Conservation (phyloP, 2,329 filamentous ascomycete species). For the Leptographium radiaticola region DNA sequence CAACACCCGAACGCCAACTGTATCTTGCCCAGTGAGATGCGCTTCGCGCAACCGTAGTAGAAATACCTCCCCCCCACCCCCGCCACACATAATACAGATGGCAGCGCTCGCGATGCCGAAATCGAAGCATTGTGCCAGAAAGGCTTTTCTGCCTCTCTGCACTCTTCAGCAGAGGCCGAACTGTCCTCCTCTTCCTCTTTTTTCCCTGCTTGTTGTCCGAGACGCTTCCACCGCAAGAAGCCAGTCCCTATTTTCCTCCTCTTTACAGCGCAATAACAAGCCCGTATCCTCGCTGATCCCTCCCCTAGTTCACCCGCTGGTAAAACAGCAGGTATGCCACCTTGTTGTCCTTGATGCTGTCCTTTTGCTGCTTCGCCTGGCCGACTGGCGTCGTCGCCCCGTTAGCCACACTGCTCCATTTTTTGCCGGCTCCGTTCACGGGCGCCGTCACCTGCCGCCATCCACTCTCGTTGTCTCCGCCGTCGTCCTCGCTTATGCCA, state of each 20-base stretch:
- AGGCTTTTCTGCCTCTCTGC: background rate
- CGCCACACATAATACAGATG: background rate
- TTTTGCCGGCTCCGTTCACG: conserved; percentile 51
- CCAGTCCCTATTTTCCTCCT: background rate
- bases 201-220: background rate
- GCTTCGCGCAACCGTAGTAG: background rate
- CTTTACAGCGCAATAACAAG: no score
- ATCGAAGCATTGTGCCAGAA: background rate
- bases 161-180: background rate
- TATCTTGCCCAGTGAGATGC: background rate
- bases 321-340: conserved; percentile 97
- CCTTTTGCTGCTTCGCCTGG: conserved; percentile 45
- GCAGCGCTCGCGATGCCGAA: background rate
- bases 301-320: conserved; percentile 48
- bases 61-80: background rate
- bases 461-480: conserved; percentile 47
- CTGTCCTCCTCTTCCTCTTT: background rate
- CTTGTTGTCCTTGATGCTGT: conserved; percentile 78
- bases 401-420: conserved; percentile 61
- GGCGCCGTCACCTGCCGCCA: conserved; percentile 70
- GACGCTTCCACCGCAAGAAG: background rate
- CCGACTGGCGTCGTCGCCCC: conserved; percentile 27
- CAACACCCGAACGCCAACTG: background rate
- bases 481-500: conserved; percentile 51
- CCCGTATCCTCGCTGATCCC: no score